These are phyloP conservation scores for Platanthera guangdongensis DNA, from an alignment of 106 monocot species.

Conservation along the genomic window DNA sequence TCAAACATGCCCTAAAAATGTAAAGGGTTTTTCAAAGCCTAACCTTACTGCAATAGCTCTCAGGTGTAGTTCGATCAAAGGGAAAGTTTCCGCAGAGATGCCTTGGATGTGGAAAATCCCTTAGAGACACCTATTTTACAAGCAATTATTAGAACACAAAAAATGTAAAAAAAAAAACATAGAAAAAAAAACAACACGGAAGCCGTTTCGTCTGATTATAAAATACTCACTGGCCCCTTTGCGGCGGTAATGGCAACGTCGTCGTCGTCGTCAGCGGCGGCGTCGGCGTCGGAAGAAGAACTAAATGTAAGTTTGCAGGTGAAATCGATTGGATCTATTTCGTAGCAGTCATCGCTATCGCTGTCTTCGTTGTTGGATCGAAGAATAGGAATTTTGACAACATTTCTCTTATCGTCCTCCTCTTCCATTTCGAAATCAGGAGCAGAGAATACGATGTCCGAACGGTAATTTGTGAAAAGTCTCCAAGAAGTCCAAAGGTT, in stretches of 20 bases:
- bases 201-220: not conserved
- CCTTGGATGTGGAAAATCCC: constrained; percentile 49
- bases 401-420: constrained; percentile 5
- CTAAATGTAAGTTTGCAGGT: not conserved
- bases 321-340: constrained; percentile 9
- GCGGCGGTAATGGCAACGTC: not conserved
- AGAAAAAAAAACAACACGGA: not conserved
- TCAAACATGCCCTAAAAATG: not conserved
- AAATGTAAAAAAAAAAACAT: not conserved
- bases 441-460: not conserved
- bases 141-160: not conserved
- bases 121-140: constrained; percentile 25
- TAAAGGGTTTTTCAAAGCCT: not conserved
- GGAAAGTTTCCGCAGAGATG: constrained; percentile 44
- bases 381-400: not conserved
- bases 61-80: constrained; percentile 22
- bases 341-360: constrained; percentile 9
- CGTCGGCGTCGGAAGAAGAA: not conserved
- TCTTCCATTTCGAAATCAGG: not conserved
- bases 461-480: too few relatives aligned
- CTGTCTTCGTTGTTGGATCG: not conserved
- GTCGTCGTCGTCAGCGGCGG: not conserved
- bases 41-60: constrained; percentile 28
- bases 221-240: constrained; percentile 1
- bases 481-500: too few relatives aligned